Evolutionary conservation across 257 asterid genomes (phyloP), one percentile per base, ranked within the genome.

Genomic region (Solanum rostratum): DNA sequence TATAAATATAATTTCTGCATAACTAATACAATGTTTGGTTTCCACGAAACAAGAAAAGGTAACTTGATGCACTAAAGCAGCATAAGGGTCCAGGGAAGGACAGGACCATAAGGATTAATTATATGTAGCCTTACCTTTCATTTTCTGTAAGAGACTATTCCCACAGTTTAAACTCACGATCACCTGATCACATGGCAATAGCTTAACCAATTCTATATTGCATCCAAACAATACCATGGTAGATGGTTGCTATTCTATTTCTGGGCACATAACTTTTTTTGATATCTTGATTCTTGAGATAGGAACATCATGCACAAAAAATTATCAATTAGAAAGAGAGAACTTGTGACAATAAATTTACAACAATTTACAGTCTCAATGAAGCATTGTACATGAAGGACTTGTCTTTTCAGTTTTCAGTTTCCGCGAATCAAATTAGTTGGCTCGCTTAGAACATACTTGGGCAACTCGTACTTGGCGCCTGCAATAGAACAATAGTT

Each of bases 381-480:
- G 80, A 71, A 71, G 37, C n/a, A 71, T 71, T 50, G 13, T 71
- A 43, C 82, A 27, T 30, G 45, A 78, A 78, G 43, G 0, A 16
- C 6, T 76, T 27, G 30, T 30, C 20, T 37, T 19, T 85, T 20
- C 41, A 10, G 81, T 50, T 13, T 85, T 54, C 54, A 45, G 84
- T 88, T 79, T 81, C 90, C 90, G 33, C 68, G 92, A 82, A 91
- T 94, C 92, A 92, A 89, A 91, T 94, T 94, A 29, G 89, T 93
- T 14, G 97, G 98, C 91, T 93, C 97, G 68, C 97, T 94, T 85
- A 94, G 70, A 11, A 94, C 97, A 37, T 94, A 94, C 85, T 88
- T 94, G 33, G 98, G 98, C 57, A 94, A 81, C 83, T 94, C 95
- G 46, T 94, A 94, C 88, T 92, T 93, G 33, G 92, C 97, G 66